Evolutionary conservation across 2,329 filamentous ascomycete genomes (phyloP).

Genomic region (Aspergillus chevalieri): DNA sequence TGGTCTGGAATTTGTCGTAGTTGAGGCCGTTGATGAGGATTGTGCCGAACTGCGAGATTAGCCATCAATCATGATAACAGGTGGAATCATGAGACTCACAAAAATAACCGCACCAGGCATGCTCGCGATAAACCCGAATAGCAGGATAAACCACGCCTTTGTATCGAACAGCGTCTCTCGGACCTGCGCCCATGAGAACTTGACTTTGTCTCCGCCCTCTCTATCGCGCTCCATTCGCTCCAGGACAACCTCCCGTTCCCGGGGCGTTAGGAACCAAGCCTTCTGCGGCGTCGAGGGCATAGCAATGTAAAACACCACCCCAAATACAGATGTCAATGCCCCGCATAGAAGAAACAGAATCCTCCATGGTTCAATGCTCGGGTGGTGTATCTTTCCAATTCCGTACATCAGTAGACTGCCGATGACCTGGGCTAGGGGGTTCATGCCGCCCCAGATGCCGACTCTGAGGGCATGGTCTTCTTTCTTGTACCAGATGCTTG

Average conservation of each 20-base stretch:
- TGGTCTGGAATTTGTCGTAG: slow-evolving; percentile 40
- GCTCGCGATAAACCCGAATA: slow-evolving; percentile 42
- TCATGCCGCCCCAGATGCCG: not conserved
- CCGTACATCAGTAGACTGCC: slow-evolving; percentile 48
- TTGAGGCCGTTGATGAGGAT: slow-evolving; percentile 44
- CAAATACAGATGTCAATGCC: slow-evolving; percentile 39
- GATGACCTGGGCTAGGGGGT: slow-evolving; percentile 38
- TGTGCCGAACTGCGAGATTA: slow-evolving; percentile 39
- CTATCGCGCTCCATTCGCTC: slow-evolving; percentile 28
- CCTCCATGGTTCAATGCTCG: slow-evolving; percentile 42
- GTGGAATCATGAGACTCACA: slow-evolving; percentile 11
- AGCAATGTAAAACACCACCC: slow-evolving; percentile 41
- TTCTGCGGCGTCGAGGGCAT: slow-evolving; percentile 44
- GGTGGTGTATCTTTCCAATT: slow-evolving; percentile 38
- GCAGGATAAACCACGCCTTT: slow-evolving; percentile 40
- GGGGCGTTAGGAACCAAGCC: slow-evolving; percentile 45
- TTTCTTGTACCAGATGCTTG: slow-evolving; percentile 38
- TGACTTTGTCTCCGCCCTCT: slow-evolving; percentile 36
- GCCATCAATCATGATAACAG: not conserved
- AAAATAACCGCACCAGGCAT: slow-evolving; percentile 41
- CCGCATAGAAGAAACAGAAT: slow-evolving; percentile 47
- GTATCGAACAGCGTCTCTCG: slow-evolving; percentile 39
- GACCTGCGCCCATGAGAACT: slow-evolving; percentile 41
- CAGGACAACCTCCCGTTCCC: slow-evolving; percentile 38
- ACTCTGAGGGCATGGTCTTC: slow-evolving; percentile 26